Evolutionary conservation across 495 filamentous ascomycete genomes (phyloP), one percentile per base, ranked within the genome.

Genomic region (Aspergillus baeticus): DNA sequence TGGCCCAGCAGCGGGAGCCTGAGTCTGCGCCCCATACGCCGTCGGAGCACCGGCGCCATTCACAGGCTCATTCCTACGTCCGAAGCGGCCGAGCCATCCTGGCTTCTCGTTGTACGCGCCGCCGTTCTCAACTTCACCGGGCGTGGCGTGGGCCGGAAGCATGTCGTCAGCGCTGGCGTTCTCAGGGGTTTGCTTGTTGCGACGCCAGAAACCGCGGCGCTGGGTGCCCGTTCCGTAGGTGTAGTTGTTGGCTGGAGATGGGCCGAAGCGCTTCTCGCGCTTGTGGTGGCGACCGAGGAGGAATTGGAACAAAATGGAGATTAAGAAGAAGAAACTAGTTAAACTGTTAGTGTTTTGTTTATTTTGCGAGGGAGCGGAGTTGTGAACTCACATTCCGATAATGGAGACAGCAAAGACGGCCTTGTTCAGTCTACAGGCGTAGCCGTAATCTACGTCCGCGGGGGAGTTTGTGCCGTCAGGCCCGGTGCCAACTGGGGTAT

Each of bases 221-320:
- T 77, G 78, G 49, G 73, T 83, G 47, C 89, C 90, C 48, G 73
- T 83, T 49, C 89, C 90, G 23, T 80, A 84, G 17, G 88, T 91
- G 75, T 92, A 92, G 67, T 82, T 77, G 78, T 92, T 93, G 48
- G 81, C 77, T 7, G 90, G 89, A 57, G 83, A 81, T 21, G 91
- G 89, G 35, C 88, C 90, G 75, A 85, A 91, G 46, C 87, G 84
- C 71, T 87, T 87, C 75, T 94, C 88, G 64, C 86, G 86, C 64
- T 84, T 81, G 73, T 87, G 87, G 68, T 90, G 77, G 54, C 86
- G 85, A 62, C 81, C 80, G 14, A 90, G 78, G 17, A 79, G 69
- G 53, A 87, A 48, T 65, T 90, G 87, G 58, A 88, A 71, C 44
- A 83, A 60, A 60, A 82, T 81, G 35, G 87, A 85, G 65, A 87